Evolutionary conservation across 1,284 basidiomycete species (phyloP), one percentile per base, ranked within the genome.

Genomic region (Ustanciosporium gigantosporum): DNA sequence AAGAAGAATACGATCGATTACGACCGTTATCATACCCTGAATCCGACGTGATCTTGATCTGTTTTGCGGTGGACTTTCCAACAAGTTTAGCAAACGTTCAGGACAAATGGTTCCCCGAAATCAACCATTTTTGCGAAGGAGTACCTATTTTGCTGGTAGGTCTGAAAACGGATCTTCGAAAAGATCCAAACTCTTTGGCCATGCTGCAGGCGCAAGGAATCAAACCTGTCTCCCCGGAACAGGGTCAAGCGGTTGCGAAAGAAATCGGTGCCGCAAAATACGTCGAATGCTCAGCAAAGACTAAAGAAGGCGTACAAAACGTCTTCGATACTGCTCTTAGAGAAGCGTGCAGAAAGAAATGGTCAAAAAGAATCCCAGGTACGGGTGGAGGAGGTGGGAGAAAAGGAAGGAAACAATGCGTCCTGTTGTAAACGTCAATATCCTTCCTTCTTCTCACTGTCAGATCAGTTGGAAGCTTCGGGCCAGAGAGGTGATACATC

Each of bases 101-200:
- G 81, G 91, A 93, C 81, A 94, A 93, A 46, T 98, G 94, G 94
- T 91, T 88, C 79, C 92, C 93, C 22, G 94, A 99, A 81, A 90
- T 98, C 51, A 87, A 90, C 31, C 95, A 98, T 79, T 98, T 97
- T 76, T 96, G 92, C 82, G 90, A 93, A 77, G 86, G 86, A 66
- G 91, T 91, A 5, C 95, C 94, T 2, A 83, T 94, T 58, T 86
- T 98, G 67, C 84, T 98, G 23, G 90, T 99, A 38, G 93, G 86
- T 21, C 91, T 91, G 41, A 98, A 99, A 82, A 74, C 66, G 2
- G 74, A 99, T 79, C 82, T 97, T 32, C 86, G 95, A 45, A 80
- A 83, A 38, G 94, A 97, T 79, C 85, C 88, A 22, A 87, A 89
- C 67, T 93, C 91, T 32, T 83, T 87, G 60, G 85, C 89, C n/a